phyloP scores from a whole-genome alignment of 495 filamentous ascomycete species.

The Lophium mytilinum region DNA sequence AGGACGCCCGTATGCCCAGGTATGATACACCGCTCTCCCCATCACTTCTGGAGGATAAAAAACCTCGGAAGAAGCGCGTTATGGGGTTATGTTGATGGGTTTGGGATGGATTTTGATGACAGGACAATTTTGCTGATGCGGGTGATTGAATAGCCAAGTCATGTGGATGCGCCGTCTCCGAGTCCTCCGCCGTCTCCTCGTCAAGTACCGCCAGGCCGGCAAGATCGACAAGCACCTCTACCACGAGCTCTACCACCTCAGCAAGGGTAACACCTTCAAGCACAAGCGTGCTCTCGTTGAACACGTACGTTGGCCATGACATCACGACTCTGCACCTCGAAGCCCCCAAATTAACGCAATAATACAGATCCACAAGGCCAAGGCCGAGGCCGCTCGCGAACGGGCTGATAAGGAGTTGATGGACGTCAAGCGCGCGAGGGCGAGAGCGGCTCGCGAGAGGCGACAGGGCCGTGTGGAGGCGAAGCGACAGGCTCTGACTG shows the following conservation, averaged over 20 bases:
- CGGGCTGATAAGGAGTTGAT: slow-evolving; percentile 94
- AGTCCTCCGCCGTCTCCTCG: slow-evolving; percentile 94
- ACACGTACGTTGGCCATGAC: slow-evolving; percentile 68
- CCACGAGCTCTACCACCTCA: slow-evolving; percentile 98
- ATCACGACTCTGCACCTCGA: slow-evolving; percentile 22
- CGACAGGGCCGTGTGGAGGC: slow-evolving; percentile 76
- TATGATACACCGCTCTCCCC: slow-evolving; percentile 41
- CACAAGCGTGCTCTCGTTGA: slow-evolving; percentile 99
- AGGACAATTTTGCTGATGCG: slow-evolving; percentile 16
- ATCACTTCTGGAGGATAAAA: background rate
- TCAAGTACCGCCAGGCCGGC: slow-evolving; percentile 97
- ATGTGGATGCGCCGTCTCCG: slow-evolving; percentile 99
- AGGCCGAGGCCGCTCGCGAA: slow-evolving; percentile 97
- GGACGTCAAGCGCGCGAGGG: slow-evolving; percentile 99
- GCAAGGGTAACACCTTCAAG: slow-evolving; percentile 99
- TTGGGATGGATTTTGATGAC: background rate
- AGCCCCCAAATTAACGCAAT: background rate
- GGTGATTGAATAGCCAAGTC: slow-evolving; percentile 59
- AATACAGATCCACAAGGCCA: slow-evolving; percentile 92
- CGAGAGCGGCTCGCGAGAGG: slow-evolving; percentile 98
- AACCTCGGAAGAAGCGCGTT: too few species aligned
- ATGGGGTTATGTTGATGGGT: background rate
- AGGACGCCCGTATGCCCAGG: slow-evolving; percentile 98
- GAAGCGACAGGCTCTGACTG: slow-evolving; percentile 80
- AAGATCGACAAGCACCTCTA: slow-evolving; percentile 99